These are phyloP conservation scores for Diospyros kaki DNA, from an alignment of 148 eudicot species.

Conservation along the genomic window DNA sequence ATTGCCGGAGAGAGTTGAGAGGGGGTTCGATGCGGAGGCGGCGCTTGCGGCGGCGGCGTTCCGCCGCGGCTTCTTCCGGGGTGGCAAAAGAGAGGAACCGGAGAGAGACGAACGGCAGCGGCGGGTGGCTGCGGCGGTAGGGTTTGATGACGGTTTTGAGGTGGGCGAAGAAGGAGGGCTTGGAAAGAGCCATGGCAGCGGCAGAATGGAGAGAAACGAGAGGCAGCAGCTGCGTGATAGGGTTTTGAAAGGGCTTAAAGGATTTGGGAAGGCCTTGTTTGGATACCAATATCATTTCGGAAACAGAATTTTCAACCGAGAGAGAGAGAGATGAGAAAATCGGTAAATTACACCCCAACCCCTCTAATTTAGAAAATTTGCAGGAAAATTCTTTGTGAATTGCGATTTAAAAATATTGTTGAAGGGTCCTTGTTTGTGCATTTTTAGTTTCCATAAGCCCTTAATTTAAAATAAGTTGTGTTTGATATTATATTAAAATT, in stretches of 20 bases:
- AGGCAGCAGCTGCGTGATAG: not conserved
- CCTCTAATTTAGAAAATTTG: too few relatives aligned
- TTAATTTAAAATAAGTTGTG: too few relatives aligned
- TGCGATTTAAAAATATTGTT: too few relatives aligned
- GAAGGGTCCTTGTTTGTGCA: too few relatives aligned
- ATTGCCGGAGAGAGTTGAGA: constrained; percentile 40
- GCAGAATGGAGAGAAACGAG: not conserved
- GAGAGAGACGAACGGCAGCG: constrained; percentile 19
- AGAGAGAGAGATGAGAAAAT: too few relatives aligned
- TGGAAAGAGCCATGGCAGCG: constrained; percentile 52
- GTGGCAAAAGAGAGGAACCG: constrained; percentile 70
- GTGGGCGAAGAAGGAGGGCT: constrained; percentile 41
- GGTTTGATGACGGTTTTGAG: constrained; percentile 36
- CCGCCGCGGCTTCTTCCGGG: constrained; percentile 74
- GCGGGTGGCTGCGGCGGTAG: constrained; percentile 8
- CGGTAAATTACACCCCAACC: too few relatives aligned
- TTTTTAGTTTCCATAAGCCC: too few relatives aligned
- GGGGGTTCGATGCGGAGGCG: constrained; percentile 90
- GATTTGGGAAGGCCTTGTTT: too few relatives aligned
- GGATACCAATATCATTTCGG: too few relatives aligned
- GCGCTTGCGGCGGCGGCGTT: constrained; percentile 81
- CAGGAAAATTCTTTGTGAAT: too few relatives aligned
- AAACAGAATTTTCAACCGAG: too few relatives aligned
- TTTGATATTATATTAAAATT: too few relatives aligned
- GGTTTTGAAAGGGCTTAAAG: not conserved